A percentile compares a stretch with the other conserved stretches of the same genome.
Conservation (phyloP, 1,139 yeast genomes). For the Pneumocystis murina region DNA sequence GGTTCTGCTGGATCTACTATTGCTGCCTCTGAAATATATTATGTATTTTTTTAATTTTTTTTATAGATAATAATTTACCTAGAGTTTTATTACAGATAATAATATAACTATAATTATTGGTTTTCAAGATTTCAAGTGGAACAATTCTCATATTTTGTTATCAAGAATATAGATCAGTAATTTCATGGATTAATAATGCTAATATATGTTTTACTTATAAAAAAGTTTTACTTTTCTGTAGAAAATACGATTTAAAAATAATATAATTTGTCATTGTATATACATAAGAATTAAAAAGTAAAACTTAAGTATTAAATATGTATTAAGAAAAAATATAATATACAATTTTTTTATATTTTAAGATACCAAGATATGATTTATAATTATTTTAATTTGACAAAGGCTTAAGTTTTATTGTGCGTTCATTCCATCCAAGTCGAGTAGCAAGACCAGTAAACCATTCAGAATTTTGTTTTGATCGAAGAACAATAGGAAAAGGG, state of each 20-base stretch:
- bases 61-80: not conserved
- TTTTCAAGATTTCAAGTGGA: not conserved
- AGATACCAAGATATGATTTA: not conserved
- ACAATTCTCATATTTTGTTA: not conserved
- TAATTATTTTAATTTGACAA: not conserved
- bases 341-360: not conserved
- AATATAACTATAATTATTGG: not conserved
- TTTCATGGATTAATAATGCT: not conserved
- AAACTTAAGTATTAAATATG: not conserved
- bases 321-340: too few relatives aligned
- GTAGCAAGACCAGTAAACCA: slow-evolving; percentile 37
- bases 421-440: slow-evolving; percentile 42
- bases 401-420: slow-evolving; percentile 17
- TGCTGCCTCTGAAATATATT: slow-evolving; percentile 39
- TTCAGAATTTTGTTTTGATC: slow-evolving; percentile 28
- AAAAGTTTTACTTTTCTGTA: not conserved
- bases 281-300: not conserved
- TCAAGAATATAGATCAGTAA: not conserved
- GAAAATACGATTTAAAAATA: not conserved
- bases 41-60: not conserved
- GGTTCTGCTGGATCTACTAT: slow-evolving; percentile 88
- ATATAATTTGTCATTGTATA: too few relatives aligned
- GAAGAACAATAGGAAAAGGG: slow-evolving; percentile 61
- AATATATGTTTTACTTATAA: not conserved
- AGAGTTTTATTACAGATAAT: not conserved